Evolutionary conservation across 2,329 filamentous ascomycete species (phyloP), one percentile per base, ranked within the genome.

Genomic region (Salinomyces thailandicus): DNA sequence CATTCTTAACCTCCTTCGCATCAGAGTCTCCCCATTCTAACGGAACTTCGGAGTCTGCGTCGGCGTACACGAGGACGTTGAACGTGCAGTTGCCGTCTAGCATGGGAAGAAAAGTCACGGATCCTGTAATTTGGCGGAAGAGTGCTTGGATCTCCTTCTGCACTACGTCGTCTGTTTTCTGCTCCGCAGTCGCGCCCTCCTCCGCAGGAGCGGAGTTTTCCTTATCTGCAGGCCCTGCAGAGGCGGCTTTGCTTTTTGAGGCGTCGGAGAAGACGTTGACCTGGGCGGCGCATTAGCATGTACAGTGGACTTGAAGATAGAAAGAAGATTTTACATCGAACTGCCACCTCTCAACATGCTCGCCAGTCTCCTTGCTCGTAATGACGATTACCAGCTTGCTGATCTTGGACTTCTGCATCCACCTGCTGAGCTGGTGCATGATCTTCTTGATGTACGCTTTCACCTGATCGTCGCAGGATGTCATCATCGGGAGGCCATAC

Each of bases 381-480:
- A 98, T 87, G 32, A 98, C 91, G 36, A 98, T 82, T 41, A 98
- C 87, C 9, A 98, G 77, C 63, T 93, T 95, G 35, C 85, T 93
- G 58, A 98, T 95, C 64, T 98, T 96, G 59, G 87, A 85, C 52
- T 82, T 84, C 36, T 86, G 72, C 86, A 96, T 96, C 91, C 91
- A 98, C 59, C 85, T 85, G 67, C 93, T 89, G 40, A 98, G 76
- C 63, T 98, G 91, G 18, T 79, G 80, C 87, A 95, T 98, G 67
- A 98, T 96, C 66, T 93, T 94, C 64, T 94, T 95, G 70, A 98
- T 93, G 66, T 98, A 98, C 19, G 87, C 85, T 64, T 94, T 93
- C 58, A 98, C 91, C 66, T 98, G 89, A 67, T 96, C 91, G 60
- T 98, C 91, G 46, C 86, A 77, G 19, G 89, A 93, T 35, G 96